Evolutionary conservation across 2,329 filamentous ascomycete genomes (phyloP).

Genomic region (Neophaeococcomyces mojaviensis): DNA sequence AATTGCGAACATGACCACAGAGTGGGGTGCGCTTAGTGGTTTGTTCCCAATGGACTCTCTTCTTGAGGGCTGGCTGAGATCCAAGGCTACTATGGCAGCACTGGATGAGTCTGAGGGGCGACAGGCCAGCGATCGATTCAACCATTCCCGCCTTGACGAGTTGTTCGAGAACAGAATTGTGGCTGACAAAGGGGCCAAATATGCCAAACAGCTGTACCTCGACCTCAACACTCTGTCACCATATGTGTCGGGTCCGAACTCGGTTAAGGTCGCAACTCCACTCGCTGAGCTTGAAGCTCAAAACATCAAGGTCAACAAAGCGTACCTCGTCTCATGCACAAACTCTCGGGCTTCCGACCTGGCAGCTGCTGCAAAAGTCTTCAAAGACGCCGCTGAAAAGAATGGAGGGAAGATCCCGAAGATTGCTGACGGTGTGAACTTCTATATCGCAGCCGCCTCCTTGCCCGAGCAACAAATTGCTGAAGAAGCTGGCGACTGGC

Average conservation of each 20-base stretch:
- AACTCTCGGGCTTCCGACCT: slow-evolving; percentile 78
- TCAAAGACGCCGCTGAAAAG: slow-evolving; percentile 62
- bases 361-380: slow-evolving; percentile 72
- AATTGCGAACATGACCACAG: slow-evolving; percentile 33
- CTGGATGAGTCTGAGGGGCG: slow-evolving; percentile 46
- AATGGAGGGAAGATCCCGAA: slow-evolving; percentile 58
- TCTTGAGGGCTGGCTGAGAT: slow-evolving; percentile 65
- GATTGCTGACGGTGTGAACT: slow-evolving; percentile 66
- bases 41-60: slow-evolving; percentile 73
- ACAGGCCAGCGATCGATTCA: slow-evolving; percentile 54
- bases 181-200: slow-evolving; percentile 70
- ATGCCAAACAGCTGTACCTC: slow-evolving; percentile 75
- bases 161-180: slow-evolving; percentile 58
- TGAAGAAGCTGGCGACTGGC: slow-evolving; percentile 79
- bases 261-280: slow-evolving; percentile 78
- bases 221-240: slow-evolving; percentile 78
- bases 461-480: slow-evolving; percentile 66
- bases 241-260: slow-evolving; percentile 81
- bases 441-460: slow-evolving; percentile 88
- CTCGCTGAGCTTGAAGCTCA: slow-evolving; percentile 64
- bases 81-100: slow-evolving; percentile 65
- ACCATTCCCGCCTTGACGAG: slow-evolving; percentile 64
- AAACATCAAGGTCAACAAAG: slow-evolving; percentile 71
- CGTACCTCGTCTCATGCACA: slow-evolving; percentile 85
- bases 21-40: slow-evolving; percentile 49